phyloP scores from a whole-genome alignment of 2,329 filamentous ascomycete species.

The Xylaria digitata region DNA sequence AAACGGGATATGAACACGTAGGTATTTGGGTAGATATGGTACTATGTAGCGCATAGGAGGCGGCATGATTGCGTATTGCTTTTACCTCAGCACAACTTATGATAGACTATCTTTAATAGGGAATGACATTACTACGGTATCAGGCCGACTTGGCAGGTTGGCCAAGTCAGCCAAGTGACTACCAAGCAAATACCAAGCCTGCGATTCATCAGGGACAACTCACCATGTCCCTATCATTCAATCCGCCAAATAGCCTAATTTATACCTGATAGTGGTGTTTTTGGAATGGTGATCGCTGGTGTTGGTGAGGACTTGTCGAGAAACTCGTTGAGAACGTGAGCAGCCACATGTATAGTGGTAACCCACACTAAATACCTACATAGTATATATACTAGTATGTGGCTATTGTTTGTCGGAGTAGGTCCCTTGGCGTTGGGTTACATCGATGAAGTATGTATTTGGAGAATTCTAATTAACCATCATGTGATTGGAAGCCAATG shows the following conservation, averaged over 20 bases:
- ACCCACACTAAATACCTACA: background rate
- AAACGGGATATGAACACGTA: slow-evolving; percentile 14
- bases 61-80: background rate
- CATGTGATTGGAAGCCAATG: slow-evolving; percentile 27
- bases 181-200: slow-evolving; percentile 29
- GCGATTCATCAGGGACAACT: slow-evolving; percentile 15
- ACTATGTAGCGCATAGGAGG: too few relatives aligned
- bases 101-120: background rate
- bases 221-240: slow-evolving; percentile 1
- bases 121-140: background rate
- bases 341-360: too few relatives aligned
- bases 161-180: slow-evolving; percentile 29
- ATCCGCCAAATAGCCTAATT: slow-evolving; percentile 22
- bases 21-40: background rate
- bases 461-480: slow-evolving; percentile 2
- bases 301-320: background rate
- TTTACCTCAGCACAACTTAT: background rate
- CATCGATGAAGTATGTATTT: background rate
- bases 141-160: slow-evolving; percentile 21
- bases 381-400: background rate
- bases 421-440: background rate
- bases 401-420: background rate
- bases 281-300: background rate
- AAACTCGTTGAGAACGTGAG: background rate
- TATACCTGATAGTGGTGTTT: background rate